These are phyloP conservation scores for Agaricus blazei DNA, from an alignment of 768 basidiomycete genomes.

Conservation along the genomic window DNA sequence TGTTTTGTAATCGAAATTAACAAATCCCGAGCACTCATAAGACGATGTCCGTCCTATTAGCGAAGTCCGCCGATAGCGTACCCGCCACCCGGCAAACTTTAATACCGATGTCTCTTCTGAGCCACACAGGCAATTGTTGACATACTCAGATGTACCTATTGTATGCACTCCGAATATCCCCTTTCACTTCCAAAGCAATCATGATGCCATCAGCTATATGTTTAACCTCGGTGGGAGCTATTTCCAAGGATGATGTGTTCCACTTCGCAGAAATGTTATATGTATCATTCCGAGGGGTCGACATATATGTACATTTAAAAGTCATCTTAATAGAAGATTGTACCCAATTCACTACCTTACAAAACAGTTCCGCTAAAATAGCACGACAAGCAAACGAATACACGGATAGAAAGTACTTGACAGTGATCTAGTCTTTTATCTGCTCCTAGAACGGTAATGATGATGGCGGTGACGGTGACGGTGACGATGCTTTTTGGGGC, in stretches of 20 bases:
- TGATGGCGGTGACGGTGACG: slow-evolving; percentile 27
- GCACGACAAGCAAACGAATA: background rate
- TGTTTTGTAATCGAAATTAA: slow-evolving; percentile 19
- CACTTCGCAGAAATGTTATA: too few relatives aligned
- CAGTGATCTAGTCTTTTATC: background rate
- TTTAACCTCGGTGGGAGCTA: slow-evolving; percentile 23
- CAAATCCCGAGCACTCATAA: slow-evolving; percentile 46
- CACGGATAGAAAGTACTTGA: background rate
- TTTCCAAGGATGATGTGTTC: background rate
- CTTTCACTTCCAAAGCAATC: slow-evolving; percentile 28
- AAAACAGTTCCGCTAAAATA: too few relatives aligned
- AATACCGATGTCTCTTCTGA: slow-evolving; percentile 22
- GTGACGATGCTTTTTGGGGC: slow-evolving; percentile 18
- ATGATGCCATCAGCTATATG: slow-evolving; percentile 37
- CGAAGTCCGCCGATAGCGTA: slow-evolving; percentile 35
- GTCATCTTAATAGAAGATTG: too few relatives aligned
- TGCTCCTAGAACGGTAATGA: slow-evolving; percentile 12
- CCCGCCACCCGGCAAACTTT: slow-evolving; percentile 34
- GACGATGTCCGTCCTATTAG: slow-evolving; percentile 36
- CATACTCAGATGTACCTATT: slow-evolving; percentile 22
- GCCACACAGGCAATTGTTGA: slow-evolving; percentile 30
- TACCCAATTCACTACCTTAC: too few relatives aligned
- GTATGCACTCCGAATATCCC: too few relatives aligned
- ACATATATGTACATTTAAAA: too few relatives aligned
- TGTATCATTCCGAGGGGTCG: too few relatives aligned